Evolutionary conservation across 441 rosid species (phyloP), one percentile per base, ranked within the genome.

Genomic region (Pelargonium citronellum): DNA sequence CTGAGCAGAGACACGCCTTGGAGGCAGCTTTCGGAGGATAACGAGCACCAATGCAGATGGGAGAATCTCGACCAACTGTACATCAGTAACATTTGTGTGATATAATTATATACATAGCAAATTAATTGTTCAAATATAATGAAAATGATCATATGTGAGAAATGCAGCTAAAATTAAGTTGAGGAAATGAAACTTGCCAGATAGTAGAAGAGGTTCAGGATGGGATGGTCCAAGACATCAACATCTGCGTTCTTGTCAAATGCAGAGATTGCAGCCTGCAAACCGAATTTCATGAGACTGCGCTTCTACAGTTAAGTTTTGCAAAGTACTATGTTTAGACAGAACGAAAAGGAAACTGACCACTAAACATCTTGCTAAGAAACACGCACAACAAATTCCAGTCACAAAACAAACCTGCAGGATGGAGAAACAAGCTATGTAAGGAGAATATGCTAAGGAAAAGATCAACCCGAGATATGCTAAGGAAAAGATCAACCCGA

Each of bases 11-110:
- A 51, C 57, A 5, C 57, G 57, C 15, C 15, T 51, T 16, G 57
- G 57, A n/a, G 57, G 57, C 57, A 51, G 57, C 57, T 51, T 51
- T n/a, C 57, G 17, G 6, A 51, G 57, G 15, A 51, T 51, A 16
- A 51, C n/a, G 15, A 51, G 57, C 57, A 12, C 57, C 57, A 51
- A 51, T 12, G 57, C 57, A 12, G 57, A 51, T 16, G 57, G 57
- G 16, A 51, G 15, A 51, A 51, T 51, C 57, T 51, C 57, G 7
- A n/a, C 57, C 57, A 51, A 51, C 57, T 51, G 19, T n/a, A 51
- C 57, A 51, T 5, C 4, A 30, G 37, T 30, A 51, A 51, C 17
- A 4, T 51, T 46, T 2, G 53, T 46, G 53, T 4, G 2, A 15
- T 53, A 17, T 7, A 16, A 53, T 4, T 13, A 5, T 53, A 19